Base-by-base conservation (phyloP, 148 eudicot species). In the Arctostaphylos glauca region DNA sequence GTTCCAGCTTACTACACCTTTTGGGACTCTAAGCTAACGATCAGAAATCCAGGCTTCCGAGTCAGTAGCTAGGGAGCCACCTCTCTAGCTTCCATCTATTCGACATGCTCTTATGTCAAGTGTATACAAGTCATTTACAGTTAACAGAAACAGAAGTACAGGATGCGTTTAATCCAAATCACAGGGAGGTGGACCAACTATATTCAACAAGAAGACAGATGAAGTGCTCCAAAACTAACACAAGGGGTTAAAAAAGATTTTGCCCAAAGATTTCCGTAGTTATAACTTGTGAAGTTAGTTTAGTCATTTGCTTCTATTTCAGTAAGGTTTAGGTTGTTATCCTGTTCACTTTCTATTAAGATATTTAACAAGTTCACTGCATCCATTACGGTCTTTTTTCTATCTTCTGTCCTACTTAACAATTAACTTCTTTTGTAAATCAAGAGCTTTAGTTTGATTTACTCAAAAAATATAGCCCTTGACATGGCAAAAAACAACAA, bases 21-120 rank as follows among this genome's bases (percentile, higher is more conserved):
- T n/a, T 60, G 66, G 2, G 59, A 55, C 59, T 55, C 59, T 55
- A 55, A 16, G 59, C 59, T 16, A 55, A 55, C 19, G 19, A 55
- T 31, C 38, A 31, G 38, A 31, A 31, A 31, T 31, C 38, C 38
- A 31, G 38, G 38, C 38, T 31, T 31, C 38, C 38, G 38, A 31
- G 38, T 31, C 1, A 31, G 38, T 31, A 31, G 38, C 23, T 0
- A 59, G 21, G 64, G 3, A 59, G 64, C 64, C 64, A 59, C 66
- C 66, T 60, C 66, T n/a, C 66, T 59, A 59, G 66, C 38, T 31
- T 59, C 66, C 66, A 10, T 60, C 66, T n/a, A n/a, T 60, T 60
- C 31, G 7, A 60, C 9, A 19, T 60, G 23, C 66, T 60, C 12
- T 60, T 19, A 60, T 60, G 66, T 23, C 6, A n/a, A 58, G 62